These are phyloP conservation scores for Globisporangium nagaii DNA, from an alignment of 352 stramenopile species.

Conservation along the genomic window DNA sequence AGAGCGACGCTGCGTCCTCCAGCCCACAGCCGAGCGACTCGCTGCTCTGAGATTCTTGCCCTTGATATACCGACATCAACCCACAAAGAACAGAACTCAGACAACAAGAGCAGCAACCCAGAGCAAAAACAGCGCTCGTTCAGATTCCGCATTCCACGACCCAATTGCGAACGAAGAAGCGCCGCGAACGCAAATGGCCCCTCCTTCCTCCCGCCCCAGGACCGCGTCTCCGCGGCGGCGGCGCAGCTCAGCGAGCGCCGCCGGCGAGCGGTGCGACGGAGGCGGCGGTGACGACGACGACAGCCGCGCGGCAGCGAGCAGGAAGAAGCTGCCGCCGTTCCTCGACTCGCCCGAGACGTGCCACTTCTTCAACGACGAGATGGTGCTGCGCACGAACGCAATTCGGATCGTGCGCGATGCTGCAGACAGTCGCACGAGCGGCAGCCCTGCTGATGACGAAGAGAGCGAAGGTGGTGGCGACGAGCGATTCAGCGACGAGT, in stretches of 20 bases:
- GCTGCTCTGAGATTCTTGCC: too few species aligned
- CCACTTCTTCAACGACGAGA: slow-evolving; percentile 62
- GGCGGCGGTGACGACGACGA: slow-evolving; percentile 6
- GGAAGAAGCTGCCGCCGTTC: slow-evolving; percentile 14
- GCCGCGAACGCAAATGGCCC: not conserved
- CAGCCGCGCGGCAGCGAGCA: slow-evolving; percentile 3
- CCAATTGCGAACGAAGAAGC: slow-evolving; percentile 1
- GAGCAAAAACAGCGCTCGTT: too few species aligned
- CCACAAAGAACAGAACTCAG: not conserved
- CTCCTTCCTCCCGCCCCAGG: not conserved
- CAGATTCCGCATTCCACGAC: not conserved
- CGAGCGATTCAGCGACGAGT: slow-evolving; percentile 21
- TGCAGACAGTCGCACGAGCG: not conserved
- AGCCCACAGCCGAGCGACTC: too few species aligned
- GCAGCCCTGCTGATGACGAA: slow-evolving; percentile 13
- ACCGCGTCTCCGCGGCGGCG: not conserved
- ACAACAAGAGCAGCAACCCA: not conserved
- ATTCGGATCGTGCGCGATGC: slow-evolving; percentile 28
- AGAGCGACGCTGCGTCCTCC: too few species aligned
- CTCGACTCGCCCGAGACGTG: slow-evolving; percentile 56
- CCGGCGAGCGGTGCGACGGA: not conserved
- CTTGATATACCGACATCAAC: not conserved
- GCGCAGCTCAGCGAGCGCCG: slow-evolving; percentile 7
- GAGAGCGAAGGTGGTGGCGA: slow-evolving; percentile 6
- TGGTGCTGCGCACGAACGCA: slow-evolving; percentile 61